Base-by-base conservation (phyloP, 2,329 filamentous ascomycete species). In the Domatiomyces catenatus region DNA sequence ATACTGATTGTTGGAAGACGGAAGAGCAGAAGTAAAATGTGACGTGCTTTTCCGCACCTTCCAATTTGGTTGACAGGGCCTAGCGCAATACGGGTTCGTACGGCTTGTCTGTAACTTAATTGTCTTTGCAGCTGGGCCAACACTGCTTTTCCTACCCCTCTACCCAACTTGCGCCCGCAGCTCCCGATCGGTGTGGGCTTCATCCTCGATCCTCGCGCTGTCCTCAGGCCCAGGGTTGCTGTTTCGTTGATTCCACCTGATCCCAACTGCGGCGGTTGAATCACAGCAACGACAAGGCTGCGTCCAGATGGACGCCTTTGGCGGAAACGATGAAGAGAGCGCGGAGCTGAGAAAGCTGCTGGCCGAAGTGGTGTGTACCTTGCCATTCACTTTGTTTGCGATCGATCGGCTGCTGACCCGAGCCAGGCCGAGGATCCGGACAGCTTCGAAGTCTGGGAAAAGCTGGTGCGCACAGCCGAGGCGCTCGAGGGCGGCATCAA, bases 371-470 rank as follows among this genome's bases (percentile, higher is more conserved):
- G 88, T 94, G 75, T 62, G 83, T 73, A 50, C 48, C 20, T 36
- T 28, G 12, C 12, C 20, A 22, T 36, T 43, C 24, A 12, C 48
- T n/a, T 39, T 26, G 1, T 28, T 42, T 36, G 8, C 7, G 42
- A 39, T 18, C 32, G 6, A 36, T 22, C 20, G 15, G 42, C 39
- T 49, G 22, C 49, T 20, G 20, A 44, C 24, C 39, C 26, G 19
- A 32, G 56, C 39, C 59, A 82, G 79, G 59, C 71, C 48, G 75
- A 76, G 52, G 86, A 94, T 58, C 77, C 86, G 10, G 92, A 98
- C 67, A 89, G 86, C 63, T 96, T 94, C 62, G 90, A 95, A 61
- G 77, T 79, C 54, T 98, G 92, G 92, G 90, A 96, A 69, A 90
- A 87, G 67, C 79, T 96, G 51, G 81, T 95, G 58, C 81, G 81